Conservation (phyloP, 163 green algal genomes). For the Trebouxiophyceae sp. region DNA sequence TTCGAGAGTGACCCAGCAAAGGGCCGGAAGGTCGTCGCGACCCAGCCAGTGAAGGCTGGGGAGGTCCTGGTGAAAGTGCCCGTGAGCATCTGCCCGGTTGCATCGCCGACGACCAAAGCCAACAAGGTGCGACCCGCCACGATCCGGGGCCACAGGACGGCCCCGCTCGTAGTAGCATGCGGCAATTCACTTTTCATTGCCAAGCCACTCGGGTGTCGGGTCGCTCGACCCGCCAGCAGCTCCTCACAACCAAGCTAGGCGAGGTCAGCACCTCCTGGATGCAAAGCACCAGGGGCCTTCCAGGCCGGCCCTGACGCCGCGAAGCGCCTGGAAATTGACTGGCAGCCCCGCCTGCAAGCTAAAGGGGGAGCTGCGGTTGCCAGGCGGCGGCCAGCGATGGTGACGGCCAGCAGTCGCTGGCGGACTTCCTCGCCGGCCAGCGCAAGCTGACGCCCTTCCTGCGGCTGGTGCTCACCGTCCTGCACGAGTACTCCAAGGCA, state of each 20-base stretch:
- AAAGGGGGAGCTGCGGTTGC: no score
- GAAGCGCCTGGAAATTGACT: neutral
- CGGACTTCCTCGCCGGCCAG: neutral
- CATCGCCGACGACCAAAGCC: slow-evolving; percentile 1
- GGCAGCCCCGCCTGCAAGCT: no score
- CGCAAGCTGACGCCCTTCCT: slow-evolving; percentile 41
- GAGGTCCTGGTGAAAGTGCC: slow-evolving; percentile 39
- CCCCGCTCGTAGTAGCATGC: no score
- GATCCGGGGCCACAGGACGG: no score
- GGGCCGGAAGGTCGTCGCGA: slow-evolving; percentile 33
- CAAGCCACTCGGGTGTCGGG: neutral
- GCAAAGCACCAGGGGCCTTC: neutral
- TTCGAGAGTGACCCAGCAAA: slow-evolving; percentile 7
- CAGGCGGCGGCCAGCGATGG: neutral
- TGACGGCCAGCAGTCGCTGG: neutral
- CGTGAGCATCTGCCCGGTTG: slow-evolving; percentile 1
- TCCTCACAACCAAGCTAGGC: neutral
- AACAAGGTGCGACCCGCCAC: neutral
- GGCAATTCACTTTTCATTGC: no score
- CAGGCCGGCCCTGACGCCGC: neutral
- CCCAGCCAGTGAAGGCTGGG: slow-evolving; percentile 29
- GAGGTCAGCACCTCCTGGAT: neutral
- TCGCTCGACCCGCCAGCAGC: neutral
- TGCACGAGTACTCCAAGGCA: slow-evolving; percentile 27
- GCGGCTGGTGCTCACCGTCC: slow-evolving; percentile 36